Evolutionary conservation across 2,329 filamentous ascomycete species (phyloP).

Genomic region (Sporothrix pallida): DNA sequence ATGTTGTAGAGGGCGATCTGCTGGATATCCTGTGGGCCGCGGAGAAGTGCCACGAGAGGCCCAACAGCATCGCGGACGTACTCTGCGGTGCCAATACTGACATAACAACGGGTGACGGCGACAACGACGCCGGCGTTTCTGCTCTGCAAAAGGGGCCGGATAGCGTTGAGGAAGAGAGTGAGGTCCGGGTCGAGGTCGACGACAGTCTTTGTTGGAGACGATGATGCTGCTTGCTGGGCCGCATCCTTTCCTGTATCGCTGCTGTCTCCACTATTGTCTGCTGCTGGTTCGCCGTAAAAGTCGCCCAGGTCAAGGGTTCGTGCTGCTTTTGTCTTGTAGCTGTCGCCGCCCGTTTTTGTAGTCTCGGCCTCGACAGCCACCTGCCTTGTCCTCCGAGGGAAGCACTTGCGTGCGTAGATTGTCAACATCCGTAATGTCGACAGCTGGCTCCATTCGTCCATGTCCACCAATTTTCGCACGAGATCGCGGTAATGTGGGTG

Average conservation of each 20-base stretch:
- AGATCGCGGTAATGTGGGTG: slow-evolving; percentile 87
- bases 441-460: slow-evolving; percentile 98
- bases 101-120: slow-evolving; percentile 82
- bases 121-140: slow-evolving; percentile 92
- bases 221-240: slow-evolving; percentile 41
- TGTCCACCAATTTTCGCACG: slow-evolving; percentile 90
- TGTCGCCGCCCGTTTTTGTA: slow-evolving; percentile 42
- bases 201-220: slow-evolving; percentile 58
- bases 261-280: slow-evolving; percentile 36
- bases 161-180: slow-evolving; percentile 76
- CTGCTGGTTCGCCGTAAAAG: slow-evolving; percentile 78
- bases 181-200: slow-evolving; percentile 80
- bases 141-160: slow-evolving; percentile 88
- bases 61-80: slow-evolving; percentile 79
- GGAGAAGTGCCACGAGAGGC: slow-evolving; percentile 82
- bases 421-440: slow-evolving; percentile 82
- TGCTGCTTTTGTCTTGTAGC: slow-evolving; percentile 39
- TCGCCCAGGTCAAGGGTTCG: slow-evolving; percentile 60
- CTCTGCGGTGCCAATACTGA: slow-evolving; percentile 79
- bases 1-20: slow-evolving; percentile 93
- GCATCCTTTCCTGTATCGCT: slow-evolving; percentile 39
- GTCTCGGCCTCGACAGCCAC: slow-evolving; percentile 39
- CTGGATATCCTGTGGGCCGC: slow-evolving; percentile 84
- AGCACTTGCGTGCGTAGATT: slow-evolving; percentile 84
- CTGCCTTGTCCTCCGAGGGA: slow-evolving; percentile 71